A percentile compares a stretch with the other conserved stretches of the same genome.
Evolutionary conservation across 371 early-diverging fungal genomes (phyloP).

Genomic region (Funneliformis caledonium): DNA sequence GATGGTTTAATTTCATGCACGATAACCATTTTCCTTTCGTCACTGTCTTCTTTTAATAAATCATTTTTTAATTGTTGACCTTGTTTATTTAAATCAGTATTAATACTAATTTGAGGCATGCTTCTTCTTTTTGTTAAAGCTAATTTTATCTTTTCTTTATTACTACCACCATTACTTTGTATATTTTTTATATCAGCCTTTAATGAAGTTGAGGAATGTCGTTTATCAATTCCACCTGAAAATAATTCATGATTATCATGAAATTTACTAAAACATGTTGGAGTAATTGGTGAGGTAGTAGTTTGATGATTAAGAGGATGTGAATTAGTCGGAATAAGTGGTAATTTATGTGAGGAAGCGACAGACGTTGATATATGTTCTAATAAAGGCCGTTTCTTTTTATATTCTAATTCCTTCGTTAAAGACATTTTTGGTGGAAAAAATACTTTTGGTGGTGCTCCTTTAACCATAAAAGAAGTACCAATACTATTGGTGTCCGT

Average conservation of each 20-base stretch:
- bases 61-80: background rate
- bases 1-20: constrained; percentile 47
- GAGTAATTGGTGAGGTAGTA: background rate
- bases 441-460: background rate
- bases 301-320: constrained; percentile 33
- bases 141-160: background rate
- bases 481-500: no score
- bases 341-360: background rate
- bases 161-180: background rate
- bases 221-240: background rate
- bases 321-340: constrained; percentile 15
- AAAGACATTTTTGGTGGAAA: background rate
- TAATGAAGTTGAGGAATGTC: background rate
- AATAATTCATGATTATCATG: background rate
- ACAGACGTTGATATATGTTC: background rate
- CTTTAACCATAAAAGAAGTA: background rate
- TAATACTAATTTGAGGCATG: background rate
- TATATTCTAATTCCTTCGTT: background rate
- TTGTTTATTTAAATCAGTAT: background rate
- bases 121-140: constrained; percentile 9
- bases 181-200: background rate
- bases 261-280: background rate
- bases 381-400: background rate
- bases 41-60: background rate
- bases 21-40: constrained; percentile 41